Conservation (phyloP, 1,284 basidiomycete species). For the Cystobasidium pallidum region DNA sequence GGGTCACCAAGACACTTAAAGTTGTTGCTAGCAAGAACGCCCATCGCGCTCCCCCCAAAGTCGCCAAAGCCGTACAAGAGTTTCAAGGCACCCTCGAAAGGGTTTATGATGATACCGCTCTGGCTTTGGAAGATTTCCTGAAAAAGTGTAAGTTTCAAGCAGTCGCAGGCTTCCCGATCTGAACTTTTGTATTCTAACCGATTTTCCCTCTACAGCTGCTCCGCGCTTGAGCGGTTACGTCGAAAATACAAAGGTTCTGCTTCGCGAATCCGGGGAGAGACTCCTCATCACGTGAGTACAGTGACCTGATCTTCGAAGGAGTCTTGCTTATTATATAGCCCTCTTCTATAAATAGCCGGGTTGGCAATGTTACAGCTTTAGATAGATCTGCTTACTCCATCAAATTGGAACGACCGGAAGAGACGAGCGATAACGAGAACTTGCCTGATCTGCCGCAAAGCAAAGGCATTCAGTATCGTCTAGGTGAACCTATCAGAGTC, state of each 20-base stretch:
- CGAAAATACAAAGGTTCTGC: conserved; percentile 84
- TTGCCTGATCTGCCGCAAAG: conserved; percentile 57
- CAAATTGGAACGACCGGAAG: conserved; percentile 63
- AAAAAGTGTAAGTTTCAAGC: conserved; percentile 69
- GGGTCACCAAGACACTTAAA: conserved; percentile 94
- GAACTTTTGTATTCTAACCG: background rate
- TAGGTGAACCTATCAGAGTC: conserved; percentile 85
- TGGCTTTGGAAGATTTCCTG: conserved; percentile 88
- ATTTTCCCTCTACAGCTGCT: conserved; percentile 46
- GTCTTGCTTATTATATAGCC: background rate
- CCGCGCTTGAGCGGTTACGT: conserved; percentile 60
- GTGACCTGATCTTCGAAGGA: background rate
- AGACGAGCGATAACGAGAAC: conserved; percentile 47
- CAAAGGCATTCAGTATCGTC: conserved; percentile 70
- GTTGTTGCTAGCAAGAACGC: conserved; percentile 78
- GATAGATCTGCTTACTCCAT: conserved; percentile 78
- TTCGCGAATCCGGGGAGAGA: conserved; percentile 87
- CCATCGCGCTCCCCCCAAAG: conserved; percentile 42
- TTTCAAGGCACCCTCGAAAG: conserved; percentile 92
- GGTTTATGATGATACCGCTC: conserved; percentile 88
- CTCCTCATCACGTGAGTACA: conserved; percentile 75
- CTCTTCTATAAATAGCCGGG: conserved; percentile 63
- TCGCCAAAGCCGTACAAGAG: conserved; percentile 66
- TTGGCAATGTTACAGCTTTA: conserved; percentile 76
- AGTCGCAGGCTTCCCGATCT: too few species aligned